Percentiles rank a stretch among this genome's conserved stretches.
These are phyloP conservation scores for Epichloe uncinata DNA, from an alignment of 2,329 filamentous ascomycete genomes.

Conservation along the genomic window DNA sequence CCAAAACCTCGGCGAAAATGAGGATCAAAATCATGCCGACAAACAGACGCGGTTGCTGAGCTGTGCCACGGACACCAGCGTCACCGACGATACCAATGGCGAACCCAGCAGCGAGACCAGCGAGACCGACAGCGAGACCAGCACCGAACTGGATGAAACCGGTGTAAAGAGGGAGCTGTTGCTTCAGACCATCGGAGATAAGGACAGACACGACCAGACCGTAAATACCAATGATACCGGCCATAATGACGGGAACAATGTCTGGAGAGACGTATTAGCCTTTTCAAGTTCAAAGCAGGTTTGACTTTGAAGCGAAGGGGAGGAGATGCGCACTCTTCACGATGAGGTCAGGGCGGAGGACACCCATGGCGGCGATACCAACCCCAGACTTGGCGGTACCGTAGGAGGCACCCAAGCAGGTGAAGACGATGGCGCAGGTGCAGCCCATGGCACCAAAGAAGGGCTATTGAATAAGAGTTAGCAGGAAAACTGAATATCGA, in stretches of 20 bases:
- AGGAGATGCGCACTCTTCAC: conserved; percentile 74
- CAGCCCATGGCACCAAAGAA: conserved; percentile 98
- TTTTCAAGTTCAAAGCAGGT: not conserved
- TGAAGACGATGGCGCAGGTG: conserved; percentile 94
- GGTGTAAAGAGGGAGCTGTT: conserved; percentile 62
- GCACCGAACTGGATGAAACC: conserved; percentile 79
- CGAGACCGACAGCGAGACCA: conserved; percentile 67
- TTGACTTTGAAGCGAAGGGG: not conserved
- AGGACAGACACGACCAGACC: conserved; percentile 79
- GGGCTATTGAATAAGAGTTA: conserved; percentile 38
- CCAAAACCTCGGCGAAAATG: conserved; percentile 98
- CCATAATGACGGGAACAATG: conserved; percentile 99
- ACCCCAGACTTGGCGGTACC: conserved; percentile 99
- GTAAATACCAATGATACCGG: conserved; percentile 99
- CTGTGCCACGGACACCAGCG: conserved; percentile 75
- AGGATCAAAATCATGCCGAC: conserved; percentile 98
- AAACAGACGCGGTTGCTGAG: conserved; percentile 75
- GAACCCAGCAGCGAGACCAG: conserved; percentile 74
- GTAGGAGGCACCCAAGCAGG: conserved; percentile 91
- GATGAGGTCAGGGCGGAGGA: conserved; percentile 92
- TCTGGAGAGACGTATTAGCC: conserved; percentile 39
- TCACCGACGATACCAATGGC: conserved; percentile 83
- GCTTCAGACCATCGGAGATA: conserved; percentile 66
- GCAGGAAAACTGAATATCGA: conserved; percentile 12
- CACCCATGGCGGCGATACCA: conserved; percentile 96